Conservation (phyloP, 371 early-diverging fungal species). For the Mortierella polycephala region DNA sequence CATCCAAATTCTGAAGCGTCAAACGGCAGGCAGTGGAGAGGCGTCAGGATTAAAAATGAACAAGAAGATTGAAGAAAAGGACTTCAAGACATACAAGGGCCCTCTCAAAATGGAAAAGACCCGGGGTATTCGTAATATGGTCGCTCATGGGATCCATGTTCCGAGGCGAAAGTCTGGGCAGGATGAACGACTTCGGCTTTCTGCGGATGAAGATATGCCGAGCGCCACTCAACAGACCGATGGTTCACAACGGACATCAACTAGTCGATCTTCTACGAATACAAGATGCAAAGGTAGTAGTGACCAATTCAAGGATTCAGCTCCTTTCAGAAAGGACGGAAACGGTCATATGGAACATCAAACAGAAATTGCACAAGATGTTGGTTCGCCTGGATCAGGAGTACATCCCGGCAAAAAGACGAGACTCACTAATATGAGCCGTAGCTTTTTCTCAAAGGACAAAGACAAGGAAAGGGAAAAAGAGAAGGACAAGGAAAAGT, state of each 20-base stretch:
- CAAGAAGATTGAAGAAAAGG: slow-evolving; percentile 47
- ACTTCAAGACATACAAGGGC: slow-evolving; percentile 30
- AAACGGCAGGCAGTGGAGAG: slow-evolving; percentile 31
- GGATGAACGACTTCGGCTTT: slow-evolving; percentile 29
- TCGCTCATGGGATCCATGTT: slow-evolving; percentile 45
- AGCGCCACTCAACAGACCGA: not conserved
- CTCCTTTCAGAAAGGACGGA: slow-evolving; percentile 11
- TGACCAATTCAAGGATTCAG: slow-evolving; percentile 27
- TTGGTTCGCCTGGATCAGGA: slow-evolving; percentile 12
- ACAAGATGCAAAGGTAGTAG: slow-evolving; percentile 32
- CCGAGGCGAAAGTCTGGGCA: slow-evolving; percentile 39
- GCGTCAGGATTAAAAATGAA: slow-evolving; percentile 43
- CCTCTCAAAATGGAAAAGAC: slow-evolving; percentile 40
- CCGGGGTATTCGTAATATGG: slow-evolving; percentile 43
- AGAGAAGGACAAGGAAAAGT: slow-evolving; percentile 35
- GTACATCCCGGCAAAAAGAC: slow-evolving; percentile 27
- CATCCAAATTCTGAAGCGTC: slow-evolving; percentile 40
- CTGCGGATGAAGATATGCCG: slow-evolving; percentile 17
- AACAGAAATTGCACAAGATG: slow-evolving; percentile 5
- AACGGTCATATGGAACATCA: not conserved
- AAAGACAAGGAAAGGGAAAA: slow-evolving; percentile 42
- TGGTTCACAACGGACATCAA: slow-evolving; percentile 11
- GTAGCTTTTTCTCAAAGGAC: slow-evolving; percentile 55
- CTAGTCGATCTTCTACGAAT: not conserved
- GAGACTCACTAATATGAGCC: slow-evolving; percentile 42